phyloP scores from a whole-genome alignment of 306 rosid species.

The Citrullus amarus region DNA sequence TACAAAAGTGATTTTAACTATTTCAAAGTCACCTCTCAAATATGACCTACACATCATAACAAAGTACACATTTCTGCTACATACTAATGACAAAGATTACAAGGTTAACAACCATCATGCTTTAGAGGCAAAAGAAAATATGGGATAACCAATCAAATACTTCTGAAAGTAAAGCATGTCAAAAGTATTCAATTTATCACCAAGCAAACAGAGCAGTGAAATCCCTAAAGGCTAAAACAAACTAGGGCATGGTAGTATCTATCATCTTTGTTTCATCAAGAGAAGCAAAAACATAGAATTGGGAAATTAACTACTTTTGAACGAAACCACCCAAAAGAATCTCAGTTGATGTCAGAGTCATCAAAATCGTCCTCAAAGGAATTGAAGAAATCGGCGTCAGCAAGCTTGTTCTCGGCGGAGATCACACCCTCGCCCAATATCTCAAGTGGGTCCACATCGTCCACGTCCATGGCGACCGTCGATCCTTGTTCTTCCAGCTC shows the following conservation, averaged over 20 bases:
- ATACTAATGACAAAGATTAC: background rate
- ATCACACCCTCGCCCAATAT: constrained; percentile 48
- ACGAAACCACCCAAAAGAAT: background rate
- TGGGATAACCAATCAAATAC: background rate
- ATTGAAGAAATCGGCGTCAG: constrained; percentile 79
- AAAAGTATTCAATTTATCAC: background rate
- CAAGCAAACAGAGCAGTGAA: background rate
- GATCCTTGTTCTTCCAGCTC: constrained; percentile 80
- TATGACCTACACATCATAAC: too few relatives aligned
- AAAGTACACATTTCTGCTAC: background rate
- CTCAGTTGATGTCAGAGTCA: constrained; percentile 58
- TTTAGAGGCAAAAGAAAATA: background rate
- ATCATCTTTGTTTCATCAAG: background rate
- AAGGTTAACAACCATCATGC: background rate
- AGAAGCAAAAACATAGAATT: background rate
- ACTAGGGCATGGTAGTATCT: background rate
- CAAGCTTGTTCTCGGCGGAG: constrained; percentile 51
- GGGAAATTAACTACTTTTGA: background rate
- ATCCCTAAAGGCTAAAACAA: background rate
- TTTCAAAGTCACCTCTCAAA: too few relatives aligned
- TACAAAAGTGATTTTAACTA: too few relatives aligned
- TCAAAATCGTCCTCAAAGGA: constrained; percentile 70
- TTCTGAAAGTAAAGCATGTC: background rate
- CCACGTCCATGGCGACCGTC: constrained; percentile 86
- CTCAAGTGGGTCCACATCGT: constrained; percentile 65